Base-by-base conservation (phyloP, 305 asterid genomes). In the Petunia hybrid region DNA sequence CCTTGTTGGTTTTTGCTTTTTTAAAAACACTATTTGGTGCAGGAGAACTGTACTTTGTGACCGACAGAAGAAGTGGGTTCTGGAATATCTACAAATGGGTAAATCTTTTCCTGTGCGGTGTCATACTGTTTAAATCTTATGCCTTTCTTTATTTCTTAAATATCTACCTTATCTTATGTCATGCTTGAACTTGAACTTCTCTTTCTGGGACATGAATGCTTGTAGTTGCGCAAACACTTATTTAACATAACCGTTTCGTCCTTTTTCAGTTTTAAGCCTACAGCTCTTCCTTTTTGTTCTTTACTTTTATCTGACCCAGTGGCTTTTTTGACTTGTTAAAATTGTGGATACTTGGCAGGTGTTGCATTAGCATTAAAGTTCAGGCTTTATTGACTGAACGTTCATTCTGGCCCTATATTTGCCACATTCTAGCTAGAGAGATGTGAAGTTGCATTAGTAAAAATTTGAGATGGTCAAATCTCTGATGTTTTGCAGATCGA, bases 61-160 rank as follows among this genome's bases (percentile, higher is more conserved):
- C 94, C 78, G 98, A 96, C 85, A 90, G 99, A 80, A 88, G 88
- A 62, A 88, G 86, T 86, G 99, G 99, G 79, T 96, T 94, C 83
- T 96, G 98, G 99, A 96, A 94, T 87, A 91, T 94, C 88, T 85
- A 91, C 91, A 91, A 80, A 94, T 96, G 98, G 99, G 99, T 94
- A 89, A 82, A 82, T 73, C 81, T 64, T 87, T 73, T 83, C 65
- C 77, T 40, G 13, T 79, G 68, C 79, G 39, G 76, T 73, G 46
- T 73, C 46, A 6, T 48, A 73, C 78, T 73, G 43, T 46, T 36
- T 51, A 51, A 78, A 69, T 86, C 60, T 76, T 80, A 5, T 74
- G 14, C 38, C 53, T 55, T 45, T 53, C 43, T 35, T 42, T 12
- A n/a, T 14, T 64, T 31, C 22, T 76, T 67, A 9, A 5, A 48